These are phyloP conservation scores for Tetrapyrgos nigripes DNA, from an alignment of 1,284 basidiomycete species.

Conservation along the genomic window DNA sequence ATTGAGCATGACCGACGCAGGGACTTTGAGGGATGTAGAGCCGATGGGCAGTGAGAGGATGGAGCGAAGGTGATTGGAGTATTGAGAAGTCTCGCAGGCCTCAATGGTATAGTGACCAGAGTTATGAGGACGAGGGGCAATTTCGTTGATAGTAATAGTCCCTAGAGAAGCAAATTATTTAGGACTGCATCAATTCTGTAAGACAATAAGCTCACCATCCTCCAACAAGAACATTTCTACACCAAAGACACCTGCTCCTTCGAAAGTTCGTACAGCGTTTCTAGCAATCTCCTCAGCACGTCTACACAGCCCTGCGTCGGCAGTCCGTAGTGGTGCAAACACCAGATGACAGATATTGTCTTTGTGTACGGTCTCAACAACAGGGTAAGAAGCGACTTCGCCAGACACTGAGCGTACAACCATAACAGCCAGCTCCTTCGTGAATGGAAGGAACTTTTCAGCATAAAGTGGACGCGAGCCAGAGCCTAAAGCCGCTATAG, in stretches of 20 bases:
- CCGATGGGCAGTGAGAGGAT: conserved; percentile 93
- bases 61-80: conserved; percentile 98
- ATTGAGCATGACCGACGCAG: conserved; percentile 94
- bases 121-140: conserved; percentile 99
- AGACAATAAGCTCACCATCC: conserved; percentile 67
- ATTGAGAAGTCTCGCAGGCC: conserved; percentile 95
- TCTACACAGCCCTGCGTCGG: conserved; percentile 60
- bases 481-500: conserved; percentile 67
- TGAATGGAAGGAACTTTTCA: conserved; percentile 93
- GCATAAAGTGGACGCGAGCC: conserved; percentile 83
- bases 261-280: conserved; percentile 79
- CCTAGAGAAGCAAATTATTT: conserved; percentile 51
- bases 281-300: conserved; percentile 83
- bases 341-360: conserved; percentile 96
- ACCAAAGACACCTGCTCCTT: conserved; percentile 95
- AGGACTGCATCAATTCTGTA: background rate
- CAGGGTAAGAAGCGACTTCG: conserved; percentile 86
- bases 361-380: conserved; percentile 96
- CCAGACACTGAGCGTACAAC: conserved; percentile 86
- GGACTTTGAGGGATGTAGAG: conserved; percentile 88
- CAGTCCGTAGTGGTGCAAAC: conserved; percentile 76
- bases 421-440: conserved; percentile 96
- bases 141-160: conserved; percentile 90
- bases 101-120: conserved; percentile 99
- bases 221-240: conserved; percentile 97